Evolutionary conservation across 2,329 filamentous ascomycete genomes (phyloP), one percentile per base, ranked within the genome.

Genomic region (Microsporum canis): DNA sequence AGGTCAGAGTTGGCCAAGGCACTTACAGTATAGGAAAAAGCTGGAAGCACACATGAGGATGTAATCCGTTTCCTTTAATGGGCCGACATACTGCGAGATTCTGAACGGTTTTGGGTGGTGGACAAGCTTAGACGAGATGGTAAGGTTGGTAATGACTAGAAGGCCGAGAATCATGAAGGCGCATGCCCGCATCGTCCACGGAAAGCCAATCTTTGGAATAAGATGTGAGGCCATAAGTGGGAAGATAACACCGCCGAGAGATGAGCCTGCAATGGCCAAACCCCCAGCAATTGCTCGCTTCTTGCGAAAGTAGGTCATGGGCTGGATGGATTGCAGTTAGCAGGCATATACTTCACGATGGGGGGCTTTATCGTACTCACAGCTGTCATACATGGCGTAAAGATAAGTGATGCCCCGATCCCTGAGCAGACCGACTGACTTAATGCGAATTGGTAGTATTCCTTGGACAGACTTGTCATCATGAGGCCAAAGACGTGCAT

Each of bases 161-260:
- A 83, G 72, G 61, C 77, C 78, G 63, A 88, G 78, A 63, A 88
- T 84, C 55, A 87, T 73, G 60, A 88, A 83, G n/a, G 82, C 74
- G 31, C 74, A 75, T 57, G 78, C 79, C 7, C 82, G 77, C 75
- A 85, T 82, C 0, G 80, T 73, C 84, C 82, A 85, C 43, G 74
- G 69, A 66, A 83, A 81, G 33, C 82, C 79, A 57, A 83, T 72
- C 53, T 76, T 34, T 0, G 74, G 73, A 41, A n/a, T 43, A 8
- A 57, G 39, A 57, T 85, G 80, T 39, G 76, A 57, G 56, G 75
- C 72, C 69, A 76, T 73, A 60, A 80, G 75, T 0, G 83, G 81
- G 63, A 82, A 84, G 8, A 83, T 71, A 7, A 84, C 71, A 29
- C 82, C 80, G 2, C 82, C 82, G n/a, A 63, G 36, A 1, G 79